Percentiles rank a stretch among this genome's conserved stretches.
These are phyloP conservation scores for Pseudocercospora ulei DNA, from an alignment of 2,329 filamentous ascomycete species.

Conservation along the genomic window DNA sequence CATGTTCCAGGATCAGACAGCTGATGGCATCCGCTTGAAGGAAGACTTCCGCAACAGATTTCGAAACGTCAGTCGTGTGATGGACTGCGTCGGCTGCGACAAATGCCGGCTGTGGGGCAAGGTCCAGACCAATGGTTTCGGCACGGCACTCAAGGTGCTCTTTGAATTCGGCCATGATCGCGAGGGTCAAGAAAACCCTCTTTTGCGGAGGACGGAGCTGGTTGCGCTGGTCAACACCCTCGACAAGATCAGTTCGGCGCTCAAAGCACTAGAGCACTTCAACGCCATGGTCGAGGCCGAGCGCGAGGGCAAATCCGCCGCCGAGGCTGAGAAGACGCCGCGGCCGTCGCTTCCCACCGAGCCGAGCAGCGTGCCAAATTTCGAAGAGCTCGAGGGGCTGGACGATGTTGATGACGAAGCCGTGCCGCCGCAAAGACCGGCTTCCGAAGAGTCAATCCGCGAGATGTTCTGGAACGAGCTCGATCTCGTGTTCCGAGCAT, in stretches of 20 bases:
- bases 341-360: constrained; percentile 10
- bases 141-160: constrained; percentile 85
- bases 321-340: constrained; percentile 16
- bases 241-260: constrained; percentile 70
- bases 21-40: constrained; percentile 60
- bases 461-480: constrained; percentile 58
- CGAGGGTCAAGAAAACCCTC: constrained; percentile 50
- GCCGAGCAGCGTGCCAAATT: constrained; percentile 16
- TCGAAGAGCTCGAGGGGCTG: constrained; percentile 26
- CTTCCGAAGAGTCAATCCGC: constrained; percentile 36
- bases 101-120: constrained; percentile 98
- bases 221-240: constrained; percentile 94
- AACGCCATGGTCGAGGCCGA: constrained; percentile 41
- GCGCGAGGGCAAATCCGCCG: constrained; percentile 18
- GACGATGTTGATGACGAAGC: constrained; percentile 24
- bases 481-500: constrained; percentile 51
- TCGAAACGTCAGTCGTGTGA: constrained; percentile 88
- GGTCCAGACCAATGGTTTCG: constrained; percentile 87
- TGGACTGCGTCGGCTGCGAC: constrained; percentile 98
- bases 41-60: constrained; percentile 97
- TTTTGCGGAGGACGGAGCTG: constrained; percentile 77
- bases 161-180: constrained; percentile 78
- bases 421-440: neutral
- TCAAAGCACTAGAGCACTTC: constrained; percentile 68
- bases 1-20: constrained; percentile 65